These are phyloP conservation scores for Lipomyces orientalis DNA, from an alignment of 805 yeast genomes.

Conservation along the genomic window DNA sequence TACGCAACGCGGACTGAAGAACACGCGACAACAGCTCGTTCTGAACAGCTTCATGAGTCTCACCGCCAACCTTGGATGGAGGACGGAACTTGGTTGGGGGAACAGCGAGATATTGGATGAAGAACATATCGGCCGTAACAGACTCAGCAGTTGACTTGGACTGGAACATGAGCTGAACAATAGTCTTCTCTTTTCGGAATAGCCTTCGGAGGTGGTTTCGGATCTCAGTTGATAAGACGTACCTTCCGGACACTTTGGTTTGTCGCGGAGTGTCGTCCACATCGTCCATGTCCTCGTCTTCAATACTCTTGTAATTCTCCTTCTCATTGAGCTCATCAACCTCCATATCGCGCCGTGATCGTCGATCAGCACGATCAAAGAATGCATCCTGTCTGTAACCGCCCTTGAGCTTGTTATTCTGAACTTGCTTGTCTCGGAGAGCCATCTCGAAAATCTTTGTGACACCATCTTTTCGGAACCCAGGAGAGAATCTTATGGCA, in stretches of 20 bases:
- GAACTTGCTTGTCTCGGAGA: slow-evolving; percentile 76
- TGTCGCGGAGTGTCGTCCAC: slow-evolving; percentile 53
- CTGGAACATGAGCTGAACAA: slow-evolving; percentile 78
- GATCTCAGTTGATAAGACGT: slow-evolving; percentile 85
- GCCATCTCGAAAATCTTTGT: slow-evolving; percentile 90
- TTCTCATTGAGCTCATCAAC: slow-evolving; percentile 19
- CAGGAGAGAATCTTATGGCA: slow-evolving; percentile 67
- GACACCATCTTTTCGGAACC: slow-evolving; percentile 92
- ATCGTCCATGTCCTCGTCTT: slow-evolving; percentile 41
- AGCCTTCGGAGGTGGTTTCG: slow-evolving; percentile 76
- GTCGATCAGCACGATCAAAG: slow-evolving; percentile 45
- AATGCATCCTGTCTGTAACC: slow-evolving; percentile 73
- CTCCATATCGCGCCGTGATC: background rate
- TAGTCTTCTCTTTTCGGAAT: slow-evolving; percentile 71
- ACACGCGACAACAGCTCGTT: slow-evolving; percentile 85
- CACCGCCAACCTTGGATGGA: slow-evolving; percentile 97
- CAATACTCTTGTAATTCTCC: slow-evolving; percentile 33
- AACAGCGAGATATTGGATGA: slow-evolving; percentile 84
- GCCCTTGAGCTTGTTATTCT: slow-evolving; percentile 85
- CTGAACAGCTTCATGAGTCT: slow-evolving; percentile 90
- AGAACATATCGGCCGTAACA: slow-evolving; percentile 79
- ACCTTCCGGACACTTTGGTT: slow-evolving; percentile 68
- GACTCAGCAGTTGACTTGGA: slow-evolving; percentile 67
- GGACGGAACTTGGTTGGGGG: slow-evolving; percentile 97
- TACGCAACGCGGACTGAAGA: slow-evolving; percentile 76